Conservation (phyloP, 2,329 filamentous ascomycete species). For the Clarireedia homoeocarpa region DNA sequence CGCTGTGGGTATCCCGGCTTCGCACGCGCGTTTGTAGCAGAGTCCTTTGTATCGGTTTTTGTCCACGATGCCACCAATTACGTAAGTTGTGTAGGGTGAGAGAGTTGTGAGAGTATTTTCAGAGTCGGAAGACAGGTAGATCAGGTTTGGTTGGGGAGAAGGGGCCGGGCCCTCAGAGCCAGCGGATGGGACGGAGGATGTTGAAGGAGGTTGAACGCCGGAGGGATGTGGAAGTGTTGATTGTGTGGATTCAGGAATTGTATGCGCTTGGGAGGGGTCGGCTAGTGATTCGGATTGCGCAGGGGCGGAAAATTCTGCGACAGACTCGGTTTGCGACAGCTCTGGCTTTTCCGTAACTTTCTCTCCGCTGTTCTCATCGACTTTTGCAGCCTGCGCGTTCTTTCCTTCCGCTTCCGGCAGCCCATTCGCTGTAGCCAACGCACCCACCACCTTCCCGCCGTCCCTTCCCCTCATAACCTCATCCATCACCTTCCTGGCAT, state of each 20-base stretch:
- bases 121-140: conserved; percentile 93
- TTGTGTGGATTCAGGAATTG: not conserved
- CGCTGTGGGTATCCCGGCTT: conserved; percentile 74
- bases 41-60: conserved; percentile 94
- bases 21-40: conserved; percentile 74
- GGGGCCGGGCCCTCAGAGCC: too few relatives aligned
- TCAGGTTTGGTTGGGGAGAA: conserved; percentile 37
- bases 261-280: not conserved
- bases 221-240: not conserved
- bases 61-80: conserved; percentile 91
- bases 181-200: too few relatives aligned
- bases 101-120: conserved; percentile 73
- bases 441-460: conserved; percentile 51
- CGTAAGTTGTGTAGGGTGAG: conserved; percentile 82
- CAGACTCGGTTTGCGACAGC: not conserved
- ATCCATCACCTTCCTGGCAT: conserved; percentile 57
- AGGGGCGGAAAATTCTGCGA: not conserved
- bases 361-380: not conserved
- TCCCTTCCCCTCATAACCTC: conserved; percentile 54
- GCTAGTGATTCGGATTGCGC: not conserved
- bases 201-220: too few relatives aligned
- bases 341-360: not conserved
- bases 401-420: not conserved
- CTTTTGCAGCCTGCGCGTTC: not conserved
- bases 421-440: conserved; percentile 15